These are phyloP conservation scores for Trichoderma citrinoviride DNA, from an alignment of 2,329 filamentous ascomycete species.

Conservation along the genomic window DNA sequence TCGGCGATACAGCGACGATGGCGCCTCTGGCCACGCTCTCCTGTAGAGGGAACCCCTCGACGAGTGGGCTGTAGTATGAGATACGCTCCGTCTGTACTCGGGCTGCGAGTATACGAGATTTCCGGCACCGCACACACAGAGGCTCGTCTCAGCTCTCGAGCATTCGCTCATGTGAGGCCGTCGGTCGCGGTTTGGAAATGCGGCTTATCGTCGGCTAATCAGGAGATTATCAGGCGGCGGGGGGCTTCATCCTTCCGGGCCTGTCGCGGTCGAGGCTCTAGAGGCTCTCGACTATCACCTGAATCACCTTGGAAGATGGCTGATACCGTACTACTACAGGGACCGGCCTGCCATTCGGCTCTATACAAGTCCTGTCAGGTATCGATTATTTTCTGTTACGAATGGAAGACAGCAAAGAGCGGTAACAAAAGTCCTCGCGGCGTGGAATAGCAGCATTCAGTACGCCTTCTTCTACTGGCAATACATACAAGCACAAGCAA, in stretches of 20 bases:
- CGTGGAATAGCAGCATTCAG: too few relatives aligned
- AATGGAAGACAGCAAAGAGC: too few relatives aligned
- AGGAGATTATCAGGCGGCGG: neutral
- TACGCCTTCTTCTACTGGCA: too few relatives aligned
- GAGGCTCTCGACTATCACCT: neutral
- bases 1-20: neutral
- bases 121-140: neutral
- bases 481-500: too few relatives aligned
- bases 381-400: too few relatives aligned
- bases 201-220: conserved; percentile 20
- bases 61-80: neutral
- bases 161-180: conserved; percentile 5
- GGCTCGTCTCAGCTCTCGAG: neutral
- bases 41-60: neutral
- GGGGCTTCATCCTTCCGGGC: neutral
- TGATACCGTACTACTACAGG: neutral
- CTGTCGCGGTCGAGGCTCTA: neutral
- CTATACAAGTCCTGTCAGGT: too few relatives aligned
- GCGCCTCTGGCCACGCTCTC: neutral
- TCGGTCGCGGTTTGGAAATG: conserved; percentile 13
- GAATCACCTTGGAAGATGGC: neutral
- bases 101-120: neutral
- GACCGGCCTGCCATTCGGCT: neutral
- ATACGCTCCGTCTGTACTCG: too few relatives aligned
- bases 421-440: too few relatives aligned